Conservation (phyloP, 2,329 filamentous ascomycete species). For the Pseudopyrenochaeta lycopersici region DNA sequence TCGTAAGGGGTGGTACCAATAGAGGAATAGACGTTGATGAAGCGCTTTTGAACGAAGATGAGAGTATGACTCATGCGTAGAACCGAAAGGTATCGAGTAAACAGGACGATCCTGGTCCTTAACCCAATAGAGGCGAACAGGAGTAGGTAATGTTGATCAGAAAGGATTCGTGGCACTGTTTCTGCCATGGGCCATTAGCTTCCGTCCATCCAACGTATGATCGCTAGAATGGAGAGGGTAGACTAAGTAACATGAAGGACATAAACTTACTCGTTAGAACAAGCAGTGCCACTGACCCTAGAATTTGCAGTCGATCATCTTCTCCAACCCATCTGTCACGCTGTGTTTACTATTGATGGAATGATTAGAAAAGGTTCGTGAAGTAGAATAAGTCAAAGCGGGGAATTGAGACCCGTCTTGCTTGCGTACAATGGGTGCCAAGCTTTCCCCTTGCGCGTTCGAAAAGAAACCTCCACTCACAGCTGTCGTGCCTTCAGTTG, state of each 20-base stretch:
- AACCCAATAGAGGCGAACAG: slow-evolving; percentile 57
- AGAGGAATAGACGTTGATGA: slow-evolving; percentile 56
- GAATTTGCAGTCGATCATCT: slow-evolving; percentile 49
- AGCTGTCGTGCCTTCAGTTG: slow-evolving; percentile 38
- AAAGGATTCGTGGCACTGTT: slow-evolving; percentile 29
- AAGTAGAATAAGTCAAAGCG: slow-evolving; percentile 39
- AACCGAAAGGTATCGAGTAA: slow-evolving; percentile 54
- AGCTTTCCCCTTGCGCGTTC: slow-evolving; percentile 61
- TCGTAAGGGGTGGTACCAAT: slow-evolving; percentile 61
- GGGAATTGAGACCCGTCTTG: slow-evolving; percentile 44
- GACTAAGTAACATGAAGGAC: slow-evolving; percentile 4
- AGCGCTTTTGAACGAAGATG: slow-evolving; percentile 60
- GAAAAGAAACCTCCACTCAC: slow-evolving; percentile 58
- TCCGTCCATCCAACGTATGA: neutral
- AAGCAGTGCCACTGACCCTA: slow-evolving; percentile 46
- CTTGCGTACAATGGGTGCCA: slow-evolving; percentile 63
- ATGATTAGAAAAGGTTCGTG: slow-evolving; percentile 64
- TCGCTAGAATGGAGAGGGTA: neutral
- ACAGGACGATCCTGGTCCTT: slow-evolving; percentile 58
- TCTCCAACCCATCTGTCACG: slow-evolving; percentile 59
- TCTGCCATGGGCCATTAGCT: slow-evolving; percentile 28
- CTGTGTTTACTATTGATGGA: slow-evolving; percentile 62
- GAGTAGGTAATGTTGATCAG: slow-evolving; percentile 22
- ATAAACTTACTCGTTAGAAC: slow-evolving; percentile 38
- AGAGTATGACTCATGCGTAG: slow-evolving; percentile 59